phyloP scores from a whole-genome alignment of 176 grass and related monocot species.

The Carex myosuroides region DNA sequence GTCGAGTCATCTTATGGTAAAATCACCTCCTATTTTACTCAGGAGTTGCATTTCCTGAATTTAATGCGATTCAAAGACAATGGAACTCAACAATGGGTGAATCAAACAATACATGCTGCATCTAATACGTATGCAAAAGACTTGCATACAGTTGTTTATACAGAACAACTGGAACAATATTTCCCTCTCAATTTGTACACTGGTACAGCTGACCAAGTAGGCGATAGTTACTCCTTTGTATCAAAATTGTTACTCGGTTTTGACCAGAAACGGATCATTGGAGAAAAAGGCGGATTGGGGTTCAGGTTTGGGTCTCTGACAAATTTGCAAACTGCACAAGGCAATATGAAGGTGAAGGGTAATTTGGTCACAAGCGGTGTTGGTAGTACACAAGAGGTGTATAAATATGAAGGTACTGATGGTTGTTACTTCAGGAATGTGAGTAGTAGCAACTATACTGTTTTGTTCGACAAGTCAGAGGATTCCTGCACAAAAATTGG shows the following conservation, averaged over 20 bases:
- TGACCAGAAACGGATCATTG: slow-evolving; percentile 48
- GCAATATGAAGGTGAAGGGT: slow-evolving; percentile 31
- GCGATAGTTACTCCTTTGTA: slow-evolving; percentile 27
- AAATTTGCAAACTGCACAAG: slow-evolving; percentile 43
- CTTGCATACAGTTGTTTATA: slow-evolving; percentile 35
- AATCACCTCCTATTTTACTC: slow-evolving; percentile 51
- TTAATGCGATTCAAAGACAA: slow-evolving; percentile 22
- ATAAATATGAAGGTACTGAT: slow-evolving; percentile 51
- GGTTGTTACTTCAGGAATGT: slow-evolving; percentile 54
- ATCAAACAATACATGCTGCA: slow-evolving; percentile 55
- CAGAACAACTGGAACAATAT: slow-evolving; percentile 43
- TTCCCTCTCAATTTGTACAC: slow-evolving; percentile 47
- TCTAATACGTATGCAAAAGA: slow-evolving; percentile 35
- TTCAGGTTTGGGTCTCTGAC: slow-evolving; percentile 46
- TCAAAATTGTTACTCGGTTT: slow-evolving; percentile 33
- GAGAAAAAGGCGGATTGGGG: slow-evolving; percentile 33
- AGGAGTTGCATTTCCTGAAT: slow-evolving; percentile 50
- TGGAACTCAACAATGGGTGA: slow-evolving; percentile 24
- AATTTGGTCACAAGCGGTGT: slow-evolving; percentile 28
- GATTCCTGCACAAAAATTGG: slow-evolving; percentile 25
- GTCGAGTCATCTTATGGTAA: slow-evolving; percentile 63
- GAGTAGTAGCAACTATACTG: slow-evolving; percentile 23
- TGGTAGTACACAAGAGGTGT: slow-evolving; percentile 41
- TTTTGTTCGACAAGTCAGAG: slow-evolving; percentile 20
- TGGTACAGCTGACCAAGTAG: slow-evolving; percentile 29